Evolutionary conservation across 345 rosid genomes (phyloP), one percentile per base, ranked within the genome.

Genomic region (Isatis tinctoria): DNA sequence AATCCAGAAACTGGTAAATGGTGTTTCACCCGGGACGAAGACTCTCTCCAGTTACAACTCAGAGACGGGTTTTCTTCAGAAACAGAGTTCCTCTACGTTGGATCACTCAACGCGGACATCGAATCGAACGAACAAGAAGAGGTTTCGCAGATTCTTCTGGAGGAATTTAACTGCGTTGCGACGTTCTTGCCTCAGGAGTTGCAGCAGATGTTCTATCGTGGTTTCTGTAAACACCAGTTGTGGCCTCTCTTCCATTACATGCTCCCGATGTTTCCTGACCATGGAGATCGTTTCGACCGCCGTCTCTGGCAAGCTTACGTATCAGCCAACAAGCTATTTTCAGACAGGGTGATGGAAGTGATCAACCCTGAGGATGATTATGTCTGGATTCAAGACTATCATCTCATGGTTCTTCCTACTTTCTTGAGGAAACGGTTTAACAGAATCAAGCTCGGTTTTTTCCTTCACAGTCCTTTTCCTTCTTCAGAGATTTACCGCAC

Each of bases 191-290:
- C 85, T 16, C 56, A 67, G 3, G 81, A 76, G 18, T 51, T 79
- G 28, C 77, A 79, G 2, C 13, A 76, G 30, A 82, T 72, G 76
- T 82, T 72, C 70, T 82, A 82, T 41, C 70, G 68, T 39, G 85
- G 85, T 36, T 82, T 82, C 65, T 78, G 85, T 65, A 82, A 82
- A 68, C 82, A 75, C 24, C 61, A 82, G 45, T 30, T 82, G 4
- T 82, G 85, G 82, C 85, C 85, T 24, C 80, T 79, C 1, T 79
- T 82, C 57, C 85, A 82, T 60, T 82, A 82, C 75, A 82, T 76
- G 83, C 79, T 82, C 10, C 83, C 85, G 0, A 63, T 82, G 45
- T 67, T 65, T 58, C 78, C 79, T 10, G 85, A 81, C 20, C 72
- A 72, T 47, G 85, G 82, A 8, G 73, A 76, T 32, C 81, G 81